Conservation (phyloP, 2,329 filamentous ascomycete genomes). For the Tolypocladium nubicola region DNA sequence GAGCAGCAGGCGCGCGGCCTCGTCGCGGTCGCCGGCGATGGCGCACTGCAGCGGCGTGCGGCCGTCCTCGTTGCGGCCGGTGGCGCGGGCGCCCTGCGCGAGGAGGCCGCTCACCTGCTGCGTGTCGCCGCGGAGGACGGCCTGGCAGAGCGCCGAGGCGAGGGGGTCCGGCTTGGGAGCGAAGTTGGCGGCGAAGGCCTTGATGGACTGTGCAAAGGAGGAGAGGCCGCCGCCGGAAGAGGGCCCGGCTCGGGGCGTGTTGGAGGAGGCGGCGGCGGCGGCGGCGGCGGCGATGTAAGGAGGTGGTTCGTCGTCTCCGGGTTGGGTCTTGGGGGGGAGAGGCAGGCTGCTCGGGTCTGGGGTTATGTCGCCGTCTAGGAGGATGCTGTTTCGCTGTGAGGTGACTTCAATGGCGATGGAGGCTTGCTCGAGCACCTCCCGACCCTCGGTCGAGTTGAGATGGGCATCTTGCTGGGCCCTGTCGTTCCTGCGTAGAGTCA, state of each 20-base stretch:
- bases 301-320: conserved; percentile 9
- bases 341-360: conserved; percentile 8
- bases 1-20: conserved; percentile 21
- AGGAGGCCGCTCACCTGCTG: conserved; percentile 21
- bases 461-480: conserved; percentile 13
- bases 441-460: conserved; percentile 9
- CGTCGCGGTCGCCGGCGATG: conserved; percentile 17
- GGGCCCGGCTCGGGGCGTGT: conserved; percentile 1
- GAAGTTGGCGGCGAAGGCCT: conserved; percentile 21
- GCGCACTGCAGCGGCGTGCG: conserved; percentile 23
- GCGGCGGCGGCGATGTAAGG: conserved; percentile 9
- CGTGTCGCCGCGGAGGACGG: conserved; percentile 19
- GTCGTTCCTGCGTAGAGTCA: conserved; percentile 7
- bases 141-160: conserved; percentile 25
- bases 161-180: conserved; percentile 24
- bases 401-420: conserved; percentile 8
- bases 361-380: conserved; percentile 2
- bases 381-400: conserved; percentile 8
- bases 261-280: conserved; percentile 5
- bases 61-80: conserved; percentile 24
- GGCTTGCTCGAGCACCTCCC: conserved; percentile 10
- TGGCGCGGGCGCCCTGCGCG: conserved; percentile 22
- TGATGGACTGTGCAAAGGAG: conserved; percentile 23
- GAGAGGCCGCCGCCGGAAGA: conserved; percentile 10
- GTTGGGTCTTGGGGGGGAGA: background rate